These are phyloP conservation scores for Metroxylon sagu DNA, from an alignment of 176 grass and related monocot species.

Conservation along the genomic window DNA sequence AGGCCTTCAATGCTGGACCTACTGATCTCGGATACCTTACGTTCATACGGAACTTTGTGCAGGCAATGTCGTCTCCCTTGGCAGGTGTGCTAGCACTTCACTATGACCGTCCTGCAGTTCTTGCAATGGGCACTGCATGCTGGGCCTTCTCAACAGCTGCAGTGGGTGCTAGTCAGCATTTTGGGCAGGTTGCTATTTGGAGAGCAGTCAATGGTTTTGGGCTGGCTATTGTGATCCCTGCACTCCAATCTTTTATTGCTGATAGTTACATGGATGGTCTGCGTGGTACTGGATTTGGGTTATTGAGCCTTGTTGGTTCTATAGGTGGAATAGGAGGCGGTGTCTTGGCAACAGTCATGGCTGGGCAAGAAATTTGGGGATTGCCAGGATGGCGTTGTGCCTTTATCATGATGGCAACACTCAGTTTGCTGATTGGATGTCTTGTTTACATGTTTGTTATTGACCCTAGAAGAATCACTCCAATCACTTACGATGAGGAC, in stretches of 20 bases:
- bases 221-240: conserved; percentile 90
- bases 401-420: conserved; percentile 66
- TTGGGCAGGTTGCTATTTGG: conserved; percentile 74
- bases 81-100: conserved; percentile 72
- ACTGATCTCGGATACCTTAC: conserved; percentile 88
- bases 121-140: conserved; percentile 69
- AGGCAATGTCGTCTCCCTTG: conserved; percentile 71
- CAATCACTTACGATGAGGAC: conserved; percentile 31
- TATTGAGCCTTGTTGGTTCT: conserved; percentile 69
- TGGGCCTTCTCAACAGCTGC: conserved; percentile 82
- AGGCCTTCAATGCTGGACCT: conserved; percentile 76
- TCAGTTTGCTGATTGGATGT: conserved; percentile 73
- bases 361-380: conserved; percentile 57
- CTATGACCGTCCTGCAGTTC: conserved; percentile 69
- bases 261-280: conserved; percentile 82
- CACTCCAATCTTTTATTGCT: conserved; percentile 86
- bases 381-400: conserved; percentile 91
- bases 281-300: conserved; percentile 71
- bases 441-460: conserved; percentile 69
- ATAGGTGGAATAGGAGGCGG: conserved; percentile 83
- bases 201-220: conserved; percentile 83
- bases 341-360: conserved; percentile 81
- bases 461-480: conserved; percentile 62
- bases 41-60: conserved; percentile 77
- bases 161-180: conserved; percentile 67